Evolutionary conservation across 345 rosid species (phyloP), one percentile per base, ranked within the genome.

Genomic region (Diplotaxis tenuifolia): DNA sequence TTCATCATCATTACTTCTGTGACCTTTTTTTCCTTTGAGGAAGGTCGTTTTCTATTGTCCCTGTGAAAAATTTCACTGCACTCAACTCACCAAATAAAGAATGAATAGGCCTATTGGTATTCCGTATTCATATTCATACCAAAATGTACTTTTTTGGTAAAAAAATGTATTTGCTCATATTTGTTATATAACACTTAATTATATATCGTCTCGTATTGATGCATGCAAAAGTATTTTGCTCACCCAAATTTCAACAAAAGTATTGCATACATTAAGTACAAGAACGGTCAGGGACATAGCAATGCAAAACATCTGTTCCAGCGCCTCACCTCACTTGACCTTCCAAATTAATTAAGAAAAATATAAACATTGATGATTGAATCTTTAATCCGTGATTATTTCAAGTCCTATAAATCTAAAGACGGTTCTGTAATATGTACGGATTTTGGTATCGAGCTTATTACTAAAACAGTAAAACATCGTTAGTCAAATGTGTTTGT

Each of bases 1-100:
- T 86, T 81, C 75, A 71, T 66, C 88, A 88, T 90, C 94, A 89
- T 92, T 83, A 83, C 71, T 67, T 68, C 85, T 80, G 88, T 92
- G 87, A 86, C 84, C 73, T 78, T 79, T 36, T 76, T 70, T 75
- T 56, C 71, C 66, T 76, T 75, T 73, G 71, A 80, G 81, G 70
- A 73, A 67, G 56, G 76, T 76, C 55, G 62, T 60, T 69, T 70
- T 88, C 83, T 82, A 71, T 79, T 85, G 68, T 71, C 80, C 82
- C 84, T 66, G 82, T 77, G 85, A 81, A 72, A 22, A 5, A 52
- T 74, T 61, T n/a, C n/a, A n/a, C n/a, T n/a, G n/a, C 15, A 78
- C 49, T 75, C 45, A 57, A 77, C 67, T 80, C 81, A 67, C 73
- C 65, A 78, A 65, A 59, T 65, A 20, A 58, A 50, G 66, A 66